Conservation (phyloP, 495 filamentous ascomycete genomes). For the Echria macrotheca region DNA sequence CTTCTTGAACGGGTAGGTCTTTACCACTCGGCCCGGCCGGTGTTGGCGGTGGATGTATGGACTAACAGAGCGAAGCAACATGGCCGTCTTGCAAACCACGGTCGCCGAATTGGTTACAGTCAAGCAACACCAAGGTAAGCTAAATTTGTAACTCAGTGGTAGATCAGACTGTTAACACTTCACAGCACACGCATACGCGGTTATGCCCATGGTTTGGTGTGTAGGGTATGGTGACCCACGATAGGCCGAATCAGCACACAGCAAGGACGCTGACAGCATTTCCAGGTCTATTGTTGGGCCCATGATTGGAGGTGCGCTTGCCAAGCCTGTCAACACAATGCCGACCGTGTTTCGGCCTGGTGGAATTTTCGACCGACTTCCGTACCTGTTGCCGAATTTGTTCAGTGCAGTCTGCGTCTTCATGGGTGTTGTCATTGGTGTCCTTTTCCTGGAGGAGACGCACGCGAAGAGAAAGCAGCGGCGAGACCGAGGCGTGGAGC, state of each 20-base stretch:
- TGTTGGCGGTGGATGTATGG: conserved; percentile 10
- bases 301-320: conserved; percentile 81
- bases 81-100: conserved; percentile 91
- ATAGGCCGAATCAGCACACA: background rate
- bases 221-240: conserved; percentile 58
- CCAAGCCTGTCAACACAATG: conserved; percentile 76
- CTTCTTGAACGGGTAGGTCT: conserved; percentile 78
- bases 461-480: conserved; percentile 75
- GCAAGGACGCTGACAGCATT: conserved; percentile 10
- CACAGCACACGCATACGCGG: conserved; percentile 79
- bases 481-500: conserved; percentile 68
- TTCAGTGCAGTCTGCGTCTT: conserved; percentile 77
- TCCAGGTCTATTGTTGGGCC: conserved; percentile 72
- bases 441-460: conserved; percentile 92
- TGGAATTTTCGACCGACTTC: conserved; percentile 75
- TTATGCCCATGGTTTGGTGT: conserved; percentile 98
- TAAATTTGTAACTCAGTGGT: no score
- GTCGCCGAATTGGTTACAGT: conserved; percentile 87
- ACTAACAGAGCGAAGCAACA: conserved; percentile 53
- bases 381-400: conserved; percentile 90
- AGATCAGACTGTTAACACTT: conserved; percentile 22
- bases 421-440: conserved; percentile 72
- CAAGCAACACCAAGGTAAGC: conserved; percentile 83
- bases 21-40: background rate
- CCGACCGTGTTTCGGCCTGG: conserved; percentile 68